Conservation (phyloP, 371 early-diverging fungal species). For the Phascolomyces articulosus region DNA sequence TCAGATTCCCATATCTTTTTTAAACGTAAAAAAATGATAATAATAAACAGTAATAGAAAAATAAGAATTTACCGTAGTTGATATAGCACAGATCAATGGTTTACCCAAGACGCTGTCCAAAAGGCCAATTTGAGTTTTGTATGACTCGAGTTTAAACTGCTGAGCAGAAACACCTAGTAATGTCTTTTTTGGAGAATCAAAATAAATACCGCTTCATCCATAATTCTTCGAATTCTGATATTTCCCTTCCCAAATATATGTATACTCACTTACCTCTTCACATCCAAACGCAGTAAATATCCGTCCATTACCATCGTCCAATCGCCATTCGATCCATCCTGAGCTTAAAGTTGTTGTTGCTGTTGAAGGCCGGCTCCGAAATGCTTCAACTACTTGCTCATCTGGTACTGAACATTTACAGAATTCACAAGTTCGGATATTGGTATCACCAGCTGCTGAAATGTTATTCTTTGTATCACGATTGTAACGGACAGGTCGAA, state of each 20-base stretch:
- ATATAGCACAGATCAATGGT: conserved; percentile 30
- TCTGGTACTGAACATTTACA: conserved; percentile 29
- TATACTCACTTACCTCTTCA: conserved; percentile 35
- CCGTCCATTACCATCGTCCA: conserved; percentile 40
- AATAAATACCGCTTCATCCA: neutral
- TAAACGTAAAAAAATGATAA: neutral
- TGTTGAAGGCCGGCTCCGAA: conserved; percentile 18
- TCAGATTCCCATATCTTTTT: neutral
- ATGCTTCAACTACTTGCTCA: conserved; percentile 25
- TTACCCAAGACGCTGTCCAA: conserved; percentile 23
- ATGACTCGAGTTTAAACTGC: conserved; percentile 34
- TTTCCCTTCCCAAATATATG: neutral
- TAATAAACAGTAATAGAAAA: neutral
- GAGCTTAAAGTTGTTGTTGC: neutral
- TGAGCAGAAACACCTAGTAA: conserved; percentile 32
- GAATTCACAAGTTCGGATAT: conserved; percentile 27
- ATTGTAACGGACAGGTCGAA: conserved; percentile 15
- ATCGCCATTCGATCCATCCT: conserved; percentile 41
- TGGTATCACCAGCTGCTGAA: neutral
- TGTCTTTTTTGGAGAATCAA: conserved; percentile 2
- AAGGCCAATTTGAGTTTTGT: conserved; percentile 30
- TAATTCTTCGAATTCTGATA: too few relatives aligned
- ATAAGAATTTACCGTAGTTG: neutral
- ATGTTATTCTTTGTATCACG: neutral
- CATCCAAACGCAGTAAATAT: conserved; percentile 32